phyloP scores from a whole-genome alignment of 2,329 filamentous ascomycete genomes.

The Lachnellula arida region DNA sequence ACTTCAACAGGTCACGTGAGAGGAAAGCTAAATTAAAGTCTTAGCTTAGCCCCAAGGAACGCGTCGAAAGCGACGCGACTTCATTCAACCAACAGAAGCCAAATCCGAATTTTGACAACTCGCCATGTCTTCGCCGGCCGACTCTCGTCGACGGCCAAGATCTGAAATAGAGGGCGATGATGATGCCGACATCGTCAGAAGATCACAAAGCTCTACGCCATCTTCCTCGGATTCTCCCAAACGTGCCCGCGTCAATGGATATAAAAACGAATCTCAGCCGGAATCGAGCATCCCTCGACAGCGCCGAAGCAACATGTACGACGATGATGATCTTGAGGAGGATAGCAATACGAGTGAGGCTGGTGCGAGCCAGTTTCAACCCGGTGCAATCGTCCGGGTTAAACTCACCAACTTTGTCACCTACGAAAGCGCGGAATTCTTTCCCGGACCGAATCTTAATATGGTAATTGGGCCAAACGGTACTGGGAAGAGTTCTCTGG shows the following conservation, averaged over 20 bases:
- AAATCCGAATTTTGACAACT: background rate
- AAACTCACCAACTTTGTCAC: slow-evolving; percentile 88
- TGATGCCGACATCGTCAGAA: slow-evolving; percentile 17
- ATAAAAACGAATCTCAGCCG: slow-evolving; percentile 11
- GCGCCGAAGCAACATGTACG: background rate
- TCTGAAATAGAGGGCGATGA: slow-evolving; percentile 25
- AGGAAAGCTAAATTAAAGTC: too few relatives aligned
- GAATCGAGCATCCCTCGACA: slow-evolving; percentile 7
- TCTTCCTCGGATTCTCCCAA: slow-evolving; percentile 18
- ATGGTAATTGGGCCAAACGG: slow-evolving; percentile 99
- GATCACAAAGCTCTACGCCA: slow-evolving; percentile 16
- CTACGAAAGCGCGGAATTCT: slow-evolving; percentile 87
- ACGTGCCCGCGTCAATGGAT: slow-evolving; percentile 22
- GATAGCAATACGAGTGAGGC: slow-evolving; percentile 6
- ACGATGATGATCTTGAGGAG: slow-evolving; percentile 9
- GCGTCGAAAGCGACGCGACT: background rate
- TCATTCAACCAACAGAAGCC: background rate
- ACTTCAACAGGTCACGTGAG: too few relatives aligned
- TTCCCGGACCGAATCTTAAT: slow-evolving; percentile 86
- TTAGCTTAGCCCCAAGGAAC: background rate
- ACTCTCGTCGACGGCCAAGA: slow-evolving; percentile 14
- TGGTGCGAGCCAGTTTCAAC: slow-evolving; percentile 30
- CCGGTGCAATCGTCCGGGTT: slow-evolving; percentile 85
- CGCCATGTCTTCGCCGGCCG: slow-evolving; percentile 8
- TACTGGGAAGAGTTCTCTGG: slow-evolving; percentile 93